Evolutionary conservation across 2,329 filamentous ascomycete genomes (phyloP).

Genomic region (Aspergillus sp.): DNA sequence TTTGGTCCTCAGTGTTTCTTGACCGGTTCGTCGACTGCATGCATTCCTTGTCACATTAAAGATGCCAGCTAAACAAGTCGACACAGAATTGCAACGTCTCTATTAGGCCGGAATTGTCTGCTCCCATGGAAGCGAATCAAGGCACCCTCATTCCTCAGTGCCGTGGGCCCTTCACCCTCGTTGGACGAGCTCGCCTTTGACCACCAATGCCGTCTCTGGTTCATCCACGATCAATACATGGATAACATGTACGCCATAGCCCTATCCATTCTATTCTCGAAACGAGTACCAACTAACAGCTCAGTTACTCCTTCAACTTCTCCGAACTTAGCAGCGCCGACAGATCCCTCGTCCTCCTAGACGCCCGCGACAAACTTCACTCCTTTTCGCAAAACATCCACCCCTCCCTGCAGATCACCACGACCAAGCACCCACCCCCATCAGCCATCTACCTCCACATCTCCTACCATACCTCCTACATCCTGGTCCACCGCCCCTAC

Average conservation of each 20-base stretch:
- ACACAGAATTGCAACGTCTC: background rate
- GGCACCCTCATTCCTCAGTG: background rate
- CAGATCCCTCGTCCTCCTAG: background rate
- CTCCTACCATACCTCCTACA: constrained; percentile 4
- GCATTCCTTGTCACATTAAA: background rate
- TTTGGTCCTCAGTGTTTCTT: constrained; percentile 6
- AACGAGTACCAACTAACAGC: background rate
- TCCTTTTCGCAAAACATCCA: background rate
- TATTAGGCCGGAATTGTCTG: background rate
- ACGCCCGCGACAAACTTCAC: background rate
- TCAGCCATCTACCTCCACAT: background rate
- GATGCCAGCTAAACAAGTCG: background rate
- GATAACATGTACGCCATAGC: background rate
- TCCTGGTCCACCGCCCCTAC: constrained; percentile 2
- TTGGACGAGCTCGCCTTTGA: constrained; percentile 6
- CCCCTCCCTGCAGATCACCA: background rate
- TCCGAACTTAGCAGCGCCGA: background rate
- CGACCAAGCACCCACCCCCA: no score
- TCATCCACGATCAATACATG: constrained; percentile 8
- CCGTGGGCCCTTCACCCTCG: background rate
- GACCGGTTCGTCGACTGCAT: background rate
- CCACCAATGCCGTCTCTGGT: constrained; percentile 5
- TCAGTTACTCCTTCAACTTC: background rate
- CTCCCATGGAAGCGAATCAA: constrained; percentile 2
- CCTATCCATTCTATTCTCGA: background rate